Conservation (phyloP, 2,329 filamentous ascomycete genomes). For the Fusarium humuli region DNA sequence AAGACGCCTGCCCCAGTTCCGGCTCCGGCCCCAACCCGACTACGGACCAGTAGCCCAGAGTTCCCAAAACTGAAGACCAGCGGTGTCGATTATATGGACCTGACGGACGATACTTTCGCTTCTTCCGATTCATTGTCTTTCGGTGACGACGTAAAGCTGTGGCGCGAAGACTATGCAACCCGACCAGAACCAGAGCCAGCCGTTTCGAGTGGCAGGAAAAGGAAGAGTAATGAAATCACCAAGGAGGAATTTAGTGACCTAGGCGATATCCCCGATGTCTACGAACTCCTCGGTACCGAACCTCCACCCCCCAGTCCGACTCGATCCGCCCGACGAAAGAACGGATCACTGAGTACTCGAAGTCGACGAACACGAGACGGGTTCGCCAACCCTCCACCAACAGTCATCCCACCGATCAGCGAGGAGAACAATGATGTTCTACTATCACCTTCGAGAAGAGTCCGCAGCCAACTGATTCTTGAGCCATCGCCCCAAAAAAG, state of each 20-base stretch:
- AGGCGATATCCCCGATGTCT: slow-evolving; percentile 66
- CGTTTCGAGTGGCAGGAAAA: slow-evolving; percentile 60
- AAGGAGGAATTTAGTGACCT: slow-evolving; percentile 52
- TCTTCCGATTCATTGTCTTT: slow-evolving; percentile 53
- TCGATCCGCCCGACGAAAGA: slow-evolving; percentile 41
- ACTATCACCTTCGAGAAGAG: slow-evolving; percentile 47
- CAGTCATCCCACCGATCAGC: slow-evolving; percentile 21
- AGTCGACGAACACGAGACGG: slow-evolving; percentile 34
- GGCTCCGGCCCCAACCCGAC: slow-evolving; percentile 1
- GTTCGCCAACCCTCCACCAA: slow-evolving; percentile 4
- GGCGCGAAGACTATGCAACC: slow-evolving; percentile 57
- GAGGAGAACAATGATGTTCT: slow-evolving; percentile 37
- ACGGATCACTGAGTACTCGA: slow-evolving; percentile 30
- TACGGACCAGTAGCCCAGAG: slow-evolving; percentile 46
- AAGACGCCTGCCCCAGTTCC: slow-evolving; percentile 34
- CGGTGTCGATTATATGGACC: slow-evolving; percentile 55
- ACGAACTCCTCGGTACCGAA: slow-evolving; percentile 59
- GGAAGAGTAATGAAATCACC: slow-evolving; percentile 63
- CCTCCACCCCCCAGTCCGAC: slow-evolving; percentile 53
- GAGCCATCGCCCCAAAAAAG: slow-evolving; percentile 18
- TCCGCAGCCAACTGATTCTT: slow-evolving; percentile 26
- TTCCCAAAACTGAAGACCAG: slow-evolving; percentile 52
- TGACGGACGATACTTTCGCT: slow-evolving; percentile 53
- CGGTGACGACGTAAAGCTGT: slow-evolving; percentile 55
- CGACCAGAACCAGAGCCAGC: slow-evolving; percentile 55